Conservation (phyloP, 2,329 filamentous ascomycete species). For the Arthrobotrys megalospora region DNA sequence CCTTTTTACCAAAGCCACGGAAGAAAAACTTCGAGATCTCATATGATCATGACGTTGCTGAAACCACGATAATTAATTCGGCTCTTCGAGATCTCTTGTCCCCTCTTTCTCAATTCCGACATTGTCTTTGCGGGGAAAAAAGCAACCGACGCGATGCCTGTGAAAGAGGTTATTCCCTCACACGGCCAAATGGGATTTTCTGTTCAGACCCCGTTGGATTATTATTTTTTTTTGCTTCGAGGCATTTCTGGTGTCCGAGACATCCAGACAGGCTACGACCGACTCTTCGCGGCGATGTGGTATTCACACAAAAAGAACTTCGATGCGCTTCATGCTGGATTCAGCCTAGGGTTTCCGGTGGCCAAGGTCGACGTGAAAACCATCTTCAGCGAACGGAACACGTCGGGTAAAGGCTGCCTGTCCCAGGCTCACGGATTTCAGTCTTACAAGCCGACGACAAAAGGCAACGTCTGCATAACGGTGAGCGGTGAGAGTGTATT, state of each 20-base stretch:
- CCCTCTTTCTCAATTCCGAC: constrained; percentile 26
- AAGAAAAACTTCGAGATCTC: constrained; percentile 48
- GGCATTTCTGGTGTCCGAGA: constrained; percentile 60
- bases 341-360: constrained; percentile 38
- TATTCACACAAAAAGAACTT: constrained; percentile 41
- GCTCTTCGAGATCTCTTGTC: constrained; percentile 25
- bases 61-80: constrained; percentile 49
- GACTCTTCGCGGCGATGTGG: constrained; percentile 37
- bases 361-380: constrained; percentile 34
- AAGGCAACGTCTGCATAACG: constrained; percentile 7
- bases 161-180: constrained; percentile 41
- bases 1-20: constrained; percentile 56
- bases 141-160: constrained; percentile 22
- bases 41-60: constrained; percentile 61
- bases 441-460: constrained; percentile 44
- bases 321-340: constrained; percentile 47
- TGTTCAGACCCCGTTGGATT: constrained; percentile 16
- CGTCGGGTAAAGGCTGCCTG: constrained; percentile 52
- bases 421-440: constrained; percentile 39
- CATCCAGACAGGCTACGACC: constrained; percentile 45
- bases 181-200: constrained; percentile 43
- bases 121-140: constrained; percentile 33
- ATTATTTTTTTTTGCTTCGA: constrained; percentile 42
- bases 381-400: constrained; percentile 47
- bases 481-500: constrained; percentile 35